A percentile compares a stretch with the other conserved stretches of the same genome.
These are phyloP conservation scores for Tuber microsphaerosporum DNA, from an alignment of 495 filamentous ascomycete genomes.

Conservation along the genomic window DNA sequence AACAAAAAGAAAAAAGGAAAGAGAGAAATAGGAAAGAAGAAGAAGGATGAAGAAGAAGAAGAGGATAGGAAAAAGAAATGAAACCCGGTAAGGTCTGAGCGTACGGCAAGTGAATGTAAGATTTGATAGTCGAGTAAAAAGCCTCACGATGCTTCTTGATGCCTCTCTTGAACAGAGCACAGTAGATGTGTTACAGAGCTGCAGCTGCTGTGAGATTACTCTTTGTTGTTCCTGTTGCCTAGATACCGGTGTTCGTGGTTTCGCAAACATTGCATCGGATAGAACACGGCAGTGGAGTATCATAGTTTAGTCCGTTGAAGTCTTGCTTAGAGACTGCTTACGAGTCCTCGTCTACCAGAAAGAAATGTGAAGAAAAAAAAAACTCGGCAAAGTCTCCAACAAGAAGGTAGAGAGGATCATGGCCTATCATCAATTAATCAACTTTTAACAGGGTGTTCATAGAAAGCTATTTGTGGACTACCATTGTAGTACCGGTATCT, in stretches of 20 bases:
- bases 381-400: background rate
- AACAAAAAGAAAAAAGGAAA: background rate
- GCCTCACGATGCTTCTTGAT: constrained; percentile 30
- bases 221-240: constrained; percentile 13
- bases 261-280: constrained; percentile 7
- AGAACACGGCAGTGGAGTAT: background rate
- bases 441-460: background rate
- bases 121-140: constrained; percentile 15
- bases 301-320: too few relatives aligned
- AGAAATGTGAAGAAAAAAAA: too few relatives aligned
- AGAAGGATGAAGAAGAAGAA: background rate
- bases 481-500: too few relatives aligned
- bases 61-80: background rate
- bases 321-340: background rate
- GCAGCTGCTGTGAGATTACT: constrained; percentile 10
- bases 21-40: background rate
- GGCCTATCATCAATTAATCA: background rate
- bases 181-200: constrained; percentile 4
- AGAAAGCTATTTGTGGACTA: background rate
- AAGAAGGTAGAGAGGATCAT: background rate
- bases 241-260: background rate
- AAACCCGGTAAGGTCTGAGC: constrained; percentile 27
- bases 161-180: constrained; percentile 20
- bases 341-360: background rate
- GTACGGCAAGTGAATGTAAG: constrained; percentile 20